Evolutionary conservation across 208 protist species (phyloP), one percentile per base, ranked within the genome.

Genomic region (Angomonas deanei): DNA sequence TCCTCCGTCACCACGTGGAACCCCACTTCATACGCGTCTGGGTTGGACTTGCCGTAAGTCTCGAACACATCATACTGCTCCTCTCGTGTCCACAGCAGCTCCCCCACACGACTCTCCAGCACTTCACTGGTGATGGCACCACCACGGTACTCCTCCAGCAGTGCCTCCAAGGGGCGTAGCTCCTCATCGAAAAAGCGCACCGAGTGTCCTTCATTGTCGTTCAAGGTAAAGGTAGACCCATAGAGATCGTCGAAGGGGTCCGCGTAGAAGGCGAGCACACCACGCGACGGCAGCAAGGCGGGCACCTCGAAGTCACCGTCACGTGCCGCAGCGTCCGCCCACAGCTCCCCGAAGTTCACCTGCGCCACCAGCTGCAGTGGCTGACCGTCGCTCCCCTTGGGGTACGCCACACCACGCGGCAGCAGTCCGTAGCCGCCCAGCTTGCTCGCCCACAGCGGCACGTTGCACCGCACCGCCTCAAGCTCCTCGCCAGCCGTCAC

Each of bases 371-470:
- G 61, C 46, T 53, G n/a, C 27, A 72, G 61, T 15, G 67, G 67
- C 36, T 19, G 27, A 28, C 42, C 47, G 3, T 54, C 63, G 5
- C 39, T 55, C 47, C 30, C 4, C 33, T 58, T 64, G 34, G 66
- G 66, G 58, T 70, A 70, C 8, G 56, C 33, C 27, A 33, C 13
- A 15, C 34, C 33, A 26, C 53, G 46, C 38, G 66, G 66, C n/a
- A 70, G 57, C 38, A 64, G 63, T n/a, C 66, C 66, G 33, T 64
- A 70, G 19, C 66, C 66, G 42, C 66, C 66, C 17, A 60, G 30
- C 50, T 70, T 70, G 57, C 66, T 70, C 36, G 32, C 21, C 55
- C 55, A 70, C 27, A 70, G 66, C n/a, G 66, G 66, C 8, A 70
- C 17, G 36, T 52, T 70, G 11, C 38, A 13, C 13, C 56, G 48